Evolutionary conservation across 495 filamentous ascomycete species (phyloP).

Genomic region (Neurospora cerealis): DNA sequence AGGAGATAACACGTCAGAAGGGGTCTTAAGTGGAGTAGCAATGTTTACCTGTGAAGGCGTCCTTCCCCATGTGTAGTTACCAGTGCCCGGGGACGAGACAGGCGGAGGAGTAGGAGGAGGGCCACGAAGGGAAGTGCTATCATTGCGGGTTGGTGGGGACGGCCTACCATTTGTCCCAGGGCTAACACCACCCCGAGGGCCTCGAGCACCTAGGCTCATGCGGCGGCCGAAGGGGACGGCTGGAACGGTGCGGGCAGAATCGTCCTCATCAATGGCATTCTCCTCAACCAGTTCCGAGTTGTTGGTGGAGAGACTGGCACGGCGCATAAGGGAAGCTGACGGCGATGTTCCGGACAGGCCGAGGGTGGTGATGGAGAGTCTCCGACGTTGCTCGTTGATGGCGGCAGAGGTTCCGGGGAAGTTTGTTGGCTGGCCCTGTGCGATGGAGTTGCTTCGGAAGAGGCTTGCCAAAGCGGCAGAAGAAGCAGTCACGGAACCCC

Average conservation of each 20-base stretch:
- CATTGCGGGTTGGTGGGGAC: constrained; percentile 18
- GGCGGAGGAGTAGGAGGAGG: constrained; percentile 16
- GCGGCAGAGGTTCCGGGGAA: constrained; percentile 54
- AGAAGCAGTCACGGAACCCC: constrained; percentile 39
- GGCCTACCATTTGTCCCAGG: constrained; percentile 42
- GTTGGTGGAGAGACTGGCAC: constrained; percentile 66
- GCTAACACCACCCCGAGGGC: constrained; percentile 31
- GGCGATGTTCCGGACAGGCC: constrained; percentile 74
- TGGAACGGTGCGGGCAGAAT: constrained; percentile 41
- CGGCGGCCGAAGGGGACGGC: constrained; percentile 72
- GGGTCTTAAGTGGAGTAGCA: constrained; percentile 41
- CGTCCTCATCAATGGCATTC: constrained; percentile 75
- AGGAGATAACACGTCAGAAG: constrained; percentile 45
- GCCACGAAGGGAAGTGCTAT: constrained; percentile 13
- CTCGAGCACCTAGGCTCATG: constrained; percentile 75
- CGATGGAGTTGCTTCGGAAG: constrained; percentile 41
- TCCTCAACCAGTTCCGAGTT: constrained; percentile 76
- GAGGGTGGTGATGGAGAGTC: constrained; percentile 78
- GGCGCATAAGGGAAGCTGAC: constrained; percentile 43
- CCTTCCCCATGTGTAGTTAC: constrained; percentile 23
- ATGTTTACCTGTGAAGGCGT: constrained; percentile 41
- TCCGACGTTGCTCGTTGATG: constrained; percentile 64
- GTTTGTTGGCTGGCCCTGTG: constrained; percentile 28
- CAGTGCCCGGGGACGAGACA: constrained; percentile 4
- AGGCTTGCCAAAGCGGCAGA: constrained; percentile 44